Percentiles rank a stretch among this genome's conserved stretches.
These are phyloP conservation scores for Melaleuca quinquenervia DNA, from an alignment of 345 rosid genomes.

Conservation along the genomic window DNA sequence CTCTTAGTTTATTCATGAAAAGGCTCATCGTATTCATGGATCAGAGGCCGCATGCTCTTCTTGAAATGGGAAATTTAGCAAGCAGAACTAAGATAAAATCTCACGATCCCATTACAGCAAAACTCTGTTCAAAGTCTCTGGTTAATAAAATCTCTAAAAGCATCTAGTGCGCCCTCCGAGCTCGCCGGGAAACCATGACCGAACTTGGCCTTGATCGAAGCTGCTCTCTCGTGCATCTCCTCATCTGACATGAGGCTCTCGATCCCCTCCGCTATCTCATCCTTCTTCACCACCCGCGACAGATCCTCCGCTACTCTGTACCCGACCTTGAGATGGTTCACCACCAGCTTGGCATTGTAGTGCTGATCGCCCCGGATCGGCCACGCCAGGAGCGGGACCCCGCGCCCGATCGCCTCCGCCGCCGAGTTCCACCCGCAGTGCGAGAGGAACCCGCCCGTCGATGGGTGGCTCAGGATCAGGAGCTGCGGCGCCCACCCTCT, in stretches of 20 bases:
- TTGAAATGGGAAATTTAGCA: background rate
- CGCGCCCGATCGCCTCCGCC: constrained; percentile 18
- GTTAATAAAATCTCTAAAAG: constrained; percentile 5
- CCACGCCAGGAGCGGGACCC: constrained; percentile 23
- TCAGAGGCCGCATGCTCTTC: background rate
- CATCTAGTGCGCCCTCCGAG: constrained; percentile 10
- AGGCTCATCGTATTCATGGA: background rate
- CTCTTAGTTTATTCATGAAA: background rate
- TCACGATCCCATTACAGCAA: fast-evolving
- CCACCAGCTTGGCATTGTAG: constrained; percentile 21
- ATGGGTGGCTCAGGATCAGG: constrained; percentile 22
- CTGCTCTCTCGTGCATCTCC: constrained; percentile 10
- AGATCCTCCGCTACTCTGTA: constrained; percentile 12
- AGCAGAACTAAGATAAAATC: background rate
- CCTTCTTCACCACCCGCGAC: constrained; percentile 6
- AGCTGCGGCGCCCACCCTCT: constrained; percentile 34
- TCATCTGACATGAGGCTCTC: constrained; percentile 27
- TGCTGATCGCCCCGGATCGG: constrained; percentile 29
- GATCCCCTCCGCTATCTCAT: constrained; percentile 15
- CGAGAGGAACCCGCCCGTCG: constrained; percentile 27
- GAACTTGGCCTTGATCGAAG: background rate
- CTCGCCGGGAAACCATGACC: constrained; percentile 14
- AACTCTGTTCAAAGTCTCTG: background rate
- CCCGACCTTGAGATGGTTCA: constrained; percentile 10
- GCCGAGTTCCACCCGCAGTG: constrained; percentile 44